These are phyloP conservation scores for Magnolia kwangsiensis DNA, from an alignment of 164 flowering plant species.

Conservation along the genomic window DNA sequence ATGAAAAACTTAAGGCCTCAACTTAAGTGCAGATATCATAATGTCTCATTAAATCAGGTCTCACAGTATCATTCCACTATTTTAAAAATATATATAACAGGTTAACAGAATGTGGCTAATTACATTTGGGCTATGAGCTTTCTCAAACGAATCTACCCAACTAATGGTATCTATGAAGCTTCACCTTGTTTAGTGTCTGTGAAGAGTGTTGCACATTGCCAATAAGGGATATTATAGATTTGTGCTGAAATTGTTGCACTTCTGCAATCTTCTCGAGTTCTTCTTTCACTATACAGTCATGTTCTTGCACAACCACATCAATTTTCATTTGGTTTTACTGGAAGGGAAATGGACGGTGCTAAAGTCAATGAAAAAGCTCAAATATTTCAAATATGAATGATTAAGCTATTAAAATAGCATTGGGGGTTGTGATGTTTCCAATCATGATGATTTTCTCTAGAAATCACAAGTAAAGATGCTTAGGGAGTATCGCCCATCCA, in stretches of 20 bases:
- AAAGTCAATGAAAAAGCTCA: background rate
- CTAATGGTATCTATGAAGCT: background rate
- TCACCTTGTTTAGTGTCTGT: conserved; percentile 57
- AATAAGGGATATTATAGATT: conserved; percentile 91
- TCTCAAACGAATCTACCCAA: background rate
- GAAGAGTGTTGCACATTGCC: conserved; percentile 66
- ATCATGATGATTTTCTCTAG: background rate
- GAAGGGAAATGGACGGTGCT: background rate
- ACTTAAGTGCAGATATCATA: too few species aligned
- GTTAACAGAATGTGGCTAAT: background rate
- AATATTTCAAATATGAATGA: background rate
- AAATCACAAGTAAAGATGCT: too few species aligned
- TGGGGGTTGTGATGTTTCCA: too few species aligned
- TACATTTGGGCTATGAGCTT: background rate
- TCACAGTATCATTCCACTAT: background rate
- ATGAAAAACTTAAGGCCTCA: too few species aligned
- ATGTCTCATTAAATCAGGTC: too few species aligned
- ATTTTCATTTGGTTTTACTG: background rate
- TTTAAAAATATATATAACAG: background rate
- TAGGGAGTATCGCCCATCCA: too few species aligned
- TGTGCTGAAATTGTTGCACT: conserved; percentile 72
- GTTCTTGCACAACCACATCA: conserved; percentile 52
- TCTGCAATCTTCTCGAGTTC: conserved; percentile 92
- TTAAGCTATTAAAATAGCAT: background rate
- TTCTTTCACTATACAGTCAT: conserved; percentile 85